Percentiles rank a stretch among this genome's conserved stretches.
phyloP scores from a whole-genome alignment of 2,329 filamentous ascomycete species.

The Apiospora arundinis region DNA sequence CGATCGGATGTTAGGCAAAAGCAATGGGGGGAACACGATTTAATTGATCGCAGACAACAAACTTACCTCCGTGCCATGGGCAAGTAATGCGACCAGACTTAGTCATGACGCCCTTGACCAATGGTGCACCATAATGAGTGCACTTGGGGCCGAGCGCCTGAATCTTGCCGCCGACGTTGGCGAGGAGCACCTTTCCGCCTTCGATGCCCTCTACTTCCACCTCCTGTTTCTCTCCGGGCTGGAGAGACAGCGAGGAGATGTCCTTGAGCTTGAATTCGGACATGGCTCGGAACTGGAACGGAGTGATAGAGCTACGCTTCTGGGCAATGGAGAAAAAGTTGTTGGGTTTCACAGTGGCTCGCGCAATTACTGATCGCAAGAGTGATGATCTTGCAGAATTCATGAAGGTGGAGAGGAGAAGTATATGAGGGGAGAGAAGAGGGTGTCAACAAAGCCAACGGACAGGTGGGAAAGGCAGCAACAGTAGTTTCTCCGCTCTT shows the following conservation, averaged over 20 bases:
- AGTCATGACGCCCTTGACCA: constrained; percentile 85
- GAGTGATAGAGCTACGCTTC: not conserved
- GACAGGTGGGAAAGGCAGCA: not conserved
- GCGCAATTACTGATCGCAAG: constrained; percentile 10
- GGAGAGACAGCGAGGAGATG: constrained; percentile 74
- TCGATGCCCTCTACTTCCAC: constrained; percentile 90
- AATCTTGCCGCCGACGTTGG: constrained; percentile 77
- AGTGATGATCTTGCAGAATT: constrained; percentile 5
- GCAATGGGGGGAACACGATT: not conserved
- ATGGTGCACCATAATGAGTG: constrained; percentile 89
- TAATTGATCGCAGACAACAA: not conserved
- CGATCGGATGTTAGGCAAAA: not conserved
- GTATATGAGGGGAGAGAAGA: not conserved
- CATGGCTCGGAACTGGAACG: constrained; percentile 47
- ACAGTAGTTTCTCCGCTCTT: not conserved
- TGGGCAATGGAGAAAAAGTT: not conserved
- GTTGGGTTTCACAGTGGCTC: constrained; percentile 12
- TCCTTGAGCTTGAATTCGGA: constrained; percentile 76
- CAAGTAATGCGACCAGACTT: constrained; percentile 85
- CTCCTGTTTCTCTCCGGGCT: constrained; percentile 84
- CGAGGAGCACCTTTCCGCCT: constrained; percentile 82
- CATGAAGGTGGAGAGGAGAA: constrained; percentile 8
- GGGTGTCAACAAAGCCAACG: not conserved
- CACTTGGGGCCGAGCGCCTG: constrained; percentile 86
- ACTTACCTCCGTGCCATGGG: constrained; percentile 91